Base-by-base conservation (phyloP, 2,329 filamentous ascomycete genomes). In the Epichloe coenophiala region DNA sequence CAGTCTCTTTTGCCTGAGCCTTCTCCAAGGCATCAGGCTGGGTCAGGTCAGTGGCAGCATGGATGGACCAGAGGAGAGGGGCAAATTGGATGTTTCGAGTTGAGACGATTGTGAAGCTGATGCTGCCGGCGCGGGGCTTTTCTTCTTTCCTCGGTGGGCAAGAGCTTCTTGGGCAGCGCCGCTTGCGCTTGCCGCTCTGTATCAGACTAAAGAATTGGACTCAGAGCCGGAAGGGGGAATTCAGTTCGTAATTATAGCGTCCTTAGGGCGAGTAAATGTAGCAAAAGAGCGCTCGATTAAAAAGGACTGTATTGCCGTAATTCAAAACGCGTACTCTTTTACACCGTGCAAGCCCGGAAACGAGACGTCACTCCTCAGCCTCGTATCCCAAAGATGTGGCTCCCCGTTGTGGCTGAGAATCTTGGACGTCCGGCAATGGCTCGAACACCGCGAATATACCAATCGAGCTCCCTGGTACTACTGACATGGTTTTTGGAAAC, bases 1-100 rank as follows among this genome's bases (percentile, higher is more conserved):
- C 53, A 54, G 61, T 53, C 49, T 57, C 53, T 51, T 50, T 51
- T 49, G 43, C 60, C 64, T 59, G 60, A 60, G 64, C 60, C 65
- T 63, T 49, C 59, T 56, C 66, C 62, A 66, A 64, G 64, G 65
- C 64, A 62, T 63, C 61, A 66, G 62, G 64, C 48, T 54, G 56
- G 58, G 53, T 56, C 56, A 57, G 58, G 56, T 56, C 60, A 57
- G 58, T 46, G 55, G 60, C 61, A 57, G 63, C 65, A 68, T 68
- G 62, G 64, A 66, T 60, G 56, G 53, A 56, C 55, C 49, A 56
- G 56, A 49, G 19, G 49, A 56, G 56, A 49, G 19, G 19, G 40
- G 35, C 39, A 49, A 38, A 35, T 48, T 21, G 41, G 19, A 42
- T 45, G 31, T 36, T 38, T 42, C 9, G 31, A 27, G 4, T 37